Conservation (phyloP, 331 rosid species). For the Quercus lobata region DNA sequence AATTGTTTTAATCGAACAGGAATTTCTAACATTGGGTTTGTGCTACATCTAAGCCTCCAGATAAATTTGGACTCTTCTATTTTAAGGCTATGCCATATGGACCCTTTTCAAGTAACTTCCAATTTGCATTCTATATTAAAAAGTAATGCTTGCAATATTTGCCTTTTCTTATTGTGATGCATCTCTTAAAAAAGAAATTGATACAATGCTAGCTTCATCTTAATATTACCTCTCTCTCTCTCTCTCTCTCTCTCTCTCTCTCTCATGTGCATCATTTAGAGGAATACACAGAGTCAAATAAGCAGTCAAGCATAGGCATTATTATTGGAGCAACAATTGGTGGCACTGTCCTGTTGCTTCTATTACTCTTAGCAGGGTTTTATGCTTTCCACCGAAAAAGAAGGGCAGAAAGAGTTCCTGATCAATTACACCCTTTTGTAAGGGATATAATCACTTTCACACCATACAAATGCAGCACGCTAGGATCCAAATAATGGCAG, state of each 20-base stretch:
- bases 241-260: background rate
- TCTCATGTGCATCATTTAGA: background rate
- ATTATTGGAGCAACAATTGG: constrained; percentile 59
- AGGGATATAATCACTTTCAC: constrained; percentile 2
- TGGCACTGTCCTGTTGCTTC: constrained; percentile 39
- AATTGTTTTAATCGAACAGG: constrained; percentile 40
- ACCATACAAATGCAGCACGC: constrained; percentile 28
- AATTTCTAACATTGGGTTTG: constrained; percentile 29
- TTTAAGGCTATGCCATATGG: constrained; percentile 15
- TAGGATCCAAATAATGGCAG: constrained; percentile 39
- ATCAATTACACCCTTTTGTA: constrained; percentile 33
- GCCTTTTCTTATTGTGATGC: background rate
- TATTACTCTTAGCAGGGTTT: constrained; percentile 35
- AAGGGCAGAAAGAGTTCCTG: constrained; percentile 28
- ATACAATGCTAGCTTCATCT: background rate
- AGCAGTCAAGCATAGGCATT: constrained; percentile 29
- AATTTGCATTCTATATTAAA: background rate
- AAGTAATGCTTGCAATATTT: background rate
- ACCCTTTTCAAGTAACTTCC: constrained; percentile 25
- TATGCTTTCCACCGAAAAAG: constrained; percentile 54
- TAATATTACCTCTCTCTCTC: background rate
- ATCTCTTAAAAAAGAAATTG: background rate
- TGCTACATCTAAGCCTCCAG: constrained; percentile 42
- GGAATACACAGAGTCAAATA: constrained; percentile 6
- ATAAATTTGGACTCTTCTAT: constrained; percentile 37